Evolutionary conservation across 805 yeast species (phyloP).

Genomic region (Saccharomycopsis oosterbeekiorum): DNA sequence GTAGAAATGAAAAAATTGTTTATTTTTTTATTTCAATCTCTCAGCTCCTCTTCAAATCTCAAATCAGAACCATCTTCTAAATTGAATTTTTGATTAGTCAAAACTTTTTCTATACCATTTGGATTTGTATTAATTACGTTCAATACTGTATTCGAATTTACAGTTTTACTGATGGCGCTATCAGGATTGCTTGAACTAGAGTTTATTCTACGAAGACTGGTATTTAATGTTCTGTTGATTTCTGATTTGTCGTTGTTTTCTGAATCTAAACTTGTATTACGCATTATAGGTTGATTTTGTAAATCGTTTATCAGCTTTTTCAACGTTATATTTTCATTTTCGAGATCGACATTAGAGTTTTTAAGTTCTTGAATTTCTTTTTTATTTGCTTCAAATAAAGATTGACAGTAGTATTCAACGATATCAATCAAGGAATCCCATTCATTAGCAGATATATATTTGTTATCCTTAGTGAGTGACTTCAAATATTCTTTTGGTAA

Average conservation of each 20-base stretch:
- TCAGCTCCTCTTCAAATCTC: background rate
- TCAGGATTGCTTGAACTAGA: background rate
- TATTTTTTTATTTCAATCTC: background rate
- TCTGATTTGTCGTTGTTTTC: background rate
- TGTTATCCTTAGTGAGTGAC: constrained; percentile 1
- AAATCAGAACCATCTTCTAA: background rate
- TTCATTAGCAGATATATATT: background rate
- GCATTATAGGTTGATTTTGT: background rate
- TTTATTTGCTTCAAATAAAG: background rate
- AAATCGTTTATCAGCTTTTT: background rate
- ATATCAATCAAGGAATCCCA: constrained; percentile 13
- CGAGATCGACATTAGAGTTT: background rate
- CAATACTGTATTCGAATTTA: background rate
- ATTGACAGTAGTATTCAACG: background rate
- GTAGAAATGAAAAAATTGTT: too few relatives aligned
- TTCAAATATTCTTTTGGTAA: constrained; percentile 12
- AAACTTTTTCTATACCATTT: background rate
- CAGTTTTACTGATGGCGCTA: background rate
- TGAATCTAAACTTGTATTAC: background rate
- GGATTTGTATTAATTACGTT: background rate
- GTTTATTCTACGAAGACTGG: background rate
- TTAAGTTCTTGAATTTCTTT: background rate
- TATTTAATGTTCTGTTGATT: background rate
- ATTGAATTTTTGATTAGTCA: background rate
- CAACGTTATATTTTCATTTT: background rate